These are phyloP conservation scores for Echinochloa phyllopogon DNA, from an alignment of 176 grass and related monocot species.

Conservation along the genomic window DNA sequence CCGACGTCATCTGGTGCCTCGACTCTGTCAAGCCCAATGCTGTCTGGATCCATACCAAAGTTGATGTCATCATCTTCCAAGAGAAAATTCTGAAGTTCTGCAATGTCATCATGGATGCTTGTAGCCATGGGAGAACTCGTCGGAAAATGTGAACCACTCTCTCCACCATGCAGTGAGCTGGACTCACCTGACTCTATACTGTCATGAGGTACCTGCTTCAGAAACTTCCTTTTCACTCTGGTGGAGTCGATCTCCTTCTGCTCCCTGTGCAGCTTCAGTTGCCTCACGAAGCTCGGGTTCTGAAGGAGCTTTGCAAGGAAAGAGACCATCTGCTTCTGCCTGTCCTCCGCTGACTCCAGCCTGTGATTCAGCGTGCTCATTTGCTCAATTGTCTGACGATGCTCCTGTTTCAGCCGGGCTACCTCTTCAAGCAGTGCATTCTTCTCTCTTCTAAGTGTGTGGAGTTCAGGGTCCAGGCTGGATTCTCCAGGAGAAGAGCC, in stretches of 20 bases:
- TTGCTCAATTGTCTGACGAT: slow-evolving; percentile 62
- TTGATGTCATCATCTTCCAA: slow-evolving; percentile 48
- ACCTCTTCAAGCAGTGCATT: slow-evolving; percentile 65
- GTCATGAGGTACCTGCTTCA: slow-evolving; percentile 56
- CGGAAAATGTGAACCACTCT: slow-evolving; percentile 36
- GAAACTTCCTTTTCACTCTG: slow-evolving; percentile 69
- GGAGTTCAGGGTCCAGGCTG: slow-evolving; percentile 62
- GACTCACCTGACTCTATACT: slow-evolving; percentile 51
- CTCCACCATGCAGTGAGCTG: slow-evolving; percentile 30
- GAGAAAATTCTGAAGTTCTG: slow-evolving; percentile 46
- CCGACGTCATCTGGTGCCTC: slow-evolving; percentile 24
- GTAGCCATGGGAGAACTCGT: slow-evolving; percentile 23
- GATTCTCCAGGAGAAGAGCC: slow-evolving; percentile 55
- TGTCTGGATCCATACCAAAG: slow-evolving; percentile 35
- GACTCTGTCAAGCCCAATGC: slow-evolving; percentile 30
- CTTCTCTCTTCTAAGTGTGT: slow-evolving; percentile 67
- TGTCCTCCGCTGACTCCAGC: slow-evolving; percentile 70
- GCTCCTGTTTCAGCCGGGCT: slow-evolving; percentile 68
- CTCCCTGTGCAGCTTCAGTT: slow-evolving; percentile 62
- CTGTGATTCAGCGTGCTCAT: slow-evolving; percentile 74
- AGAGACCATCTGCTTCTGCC: slow-evolving; percentile 89
- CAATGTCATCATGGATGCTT: not conserved
- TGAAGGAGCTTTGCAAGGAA: slow-evolving; percentile 81
- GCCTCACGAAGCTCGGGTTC: slow-evolving; percentile 66
- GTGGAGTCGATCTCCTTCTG: slow-evolving; percentile 43